Evolutionary conservation across 2,329 filamentous ascomycete genomes (phyloP).

Genomic region (Fusarium fujikuroi): DNA sequence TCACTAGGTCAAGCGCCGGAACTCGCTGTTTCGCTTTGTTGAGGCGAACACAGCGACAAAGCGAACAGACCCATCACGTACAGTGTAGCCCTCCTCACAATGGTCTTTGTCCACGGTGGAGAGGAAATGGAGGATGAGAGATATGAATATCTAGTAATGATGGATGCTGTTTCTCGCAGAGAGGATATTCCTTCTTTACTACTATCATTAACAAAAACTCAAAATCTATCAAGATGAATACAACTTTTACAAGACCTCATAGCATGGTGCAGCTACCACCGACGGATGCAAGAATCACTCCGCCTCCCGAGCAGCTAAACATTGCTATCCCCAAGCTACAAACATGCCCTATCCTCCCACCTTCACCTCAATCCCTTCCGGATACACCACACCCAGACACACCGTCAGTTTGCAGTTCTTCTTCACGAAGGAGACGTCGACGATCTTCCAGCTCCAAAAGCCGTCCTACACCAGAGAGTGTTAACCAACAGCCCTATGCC

Average conservation of each 20-base stretch:
- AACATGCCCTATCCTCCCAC: conserved; percentile 9
- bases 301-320: conserved; percentile 28
- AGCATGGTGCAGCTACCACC: conserved; percentile 23
- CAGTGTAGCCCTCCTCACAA: conserved; percentile 14
- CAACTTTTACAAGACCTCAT: conserved; percentile 15
- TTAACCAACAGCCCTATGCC: conserved; percentile 2
- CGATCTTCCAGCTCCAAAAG: conserved; percentile 19
- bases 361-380: conserved; percentile 13
- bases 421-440: conserved; percentile 14
- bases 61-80: conserved; percentile 18
- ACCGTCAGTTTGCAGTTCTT: background rate
- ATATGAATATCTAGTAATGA: conserved; percentile 31
- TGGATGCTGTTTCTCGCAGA: background rate
- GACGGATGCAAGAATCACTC: conserved; percentile 35
- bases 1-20: conserved; percentile 3
- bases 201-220: conserved; percentile 5
- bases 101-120: conserved; percentile 18
- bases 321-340: conserved; percentile 13
- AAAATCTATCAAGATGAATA: conserved; percentile 27
- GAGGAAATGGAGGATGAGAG: background rate
- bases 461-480: background rate
- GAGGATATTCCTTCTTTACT: conserved; percentile 1
- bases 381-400: conserved; percentile 12
- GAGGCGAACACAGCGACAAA: conserved; percentile 33
- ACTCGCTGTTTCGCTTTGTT: conserved; percentile 37